phyloP scores from a whole-genome alignment of 2,329 filamentous ascomycete genomes.

The Cladosporium austrohemisphaericum region DNA sequence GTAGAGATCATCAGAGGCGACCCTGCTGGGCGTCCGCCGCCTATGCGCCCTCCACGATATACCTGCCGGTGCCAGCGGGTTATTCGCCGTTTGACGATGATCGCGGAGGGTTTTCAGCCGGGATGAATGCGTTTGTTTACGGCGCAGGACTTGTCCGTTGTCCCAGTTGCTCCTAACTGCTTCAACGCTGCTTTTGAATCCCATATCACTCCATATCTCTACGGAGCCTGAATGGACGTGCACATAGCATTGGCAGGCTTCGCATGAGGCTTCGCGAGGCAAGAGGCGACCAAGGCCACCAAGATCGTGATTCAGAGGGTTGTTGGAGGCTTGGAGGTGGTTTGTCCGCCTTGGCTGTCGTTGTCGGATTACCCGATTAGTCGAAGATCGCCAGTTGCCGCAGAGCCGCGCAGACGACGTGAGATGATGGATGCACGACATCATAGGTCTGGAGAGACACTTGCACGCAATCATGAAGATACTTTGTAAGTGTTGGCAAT shows the following conservation, averaged over 20 bases:
- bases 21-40: too few relatives aligned
- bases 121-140: not conserved
- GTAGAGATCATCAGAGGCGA: not conserved
- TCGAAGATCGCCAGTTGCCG: not conserved
- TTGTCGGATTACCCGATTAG: not conserved
- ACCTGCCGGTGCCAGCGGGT: too few relatives aligned
- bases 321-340: not conserved
- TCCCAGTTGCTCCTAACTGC: too few relatives aligned
- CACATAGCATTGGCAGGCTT: not conserved
- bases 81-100: not conserved
- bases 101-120: not conserved
- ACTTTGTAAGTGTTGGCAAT: too few relatives aligned
- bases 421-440: too few relatives aligned
- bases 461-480: too few relatives aligned
- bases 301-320: too few relatives aligned
- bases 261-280: not conserved
- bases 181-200: too few relatives aligned
- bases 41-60: too few relatives aligned
- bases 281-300: not conserved
- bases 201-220: too few relatives aligned
- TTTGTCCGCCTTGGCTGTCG: not conserved
- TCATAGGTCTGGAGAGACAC: too few relatives aligned
- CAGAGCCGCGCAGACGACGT: not conserved
- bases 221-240: not conserved
- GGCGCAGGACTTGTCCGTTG: too few relatives aligned